phyloP scores from a whole-genome alignment of 768 basidiomycete genomes.

The Boletus fagicola region DNA sequence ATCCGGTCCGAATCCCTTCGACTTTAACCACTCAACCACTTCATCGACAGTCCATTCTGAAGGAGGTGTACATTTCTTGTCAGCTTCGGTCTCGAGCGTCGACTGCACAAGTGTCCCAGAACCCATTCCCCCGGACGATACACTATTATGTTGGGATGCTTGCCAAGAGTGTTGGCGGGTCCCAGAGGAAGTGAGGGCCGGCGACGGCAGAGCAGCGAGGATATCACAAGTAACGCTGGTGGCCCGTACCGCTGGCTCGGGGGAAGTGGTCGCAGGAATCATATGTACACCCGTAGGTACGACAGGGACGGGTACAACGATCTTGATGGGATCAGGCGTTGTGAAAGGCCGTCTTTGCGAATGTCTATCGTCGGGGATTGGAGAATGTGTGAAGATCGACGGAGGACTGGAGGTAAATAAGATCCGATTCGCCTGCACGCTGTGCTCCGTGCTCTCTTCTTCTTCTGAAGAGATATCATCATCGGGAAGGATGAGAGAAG shows the following conservation, averaged over 20 bases:
- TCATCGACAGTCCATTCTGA: conserved; percentile 85
- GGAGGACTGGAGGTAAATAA: conserved; percentile 18
- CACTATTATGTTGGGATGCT: conserved; percentile 45
- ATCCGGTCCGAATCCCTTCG: conserved; percentile 79
- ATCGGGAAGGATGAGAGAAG: conserved; percentile 37
- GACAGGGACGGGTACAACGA: conserved; percentile 27
- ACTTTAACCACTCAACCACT: conserved; percentile 84
- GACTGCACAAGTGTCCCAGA: conserved; percentile 23
- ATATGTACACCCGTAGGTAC: conserved; percentile 14
- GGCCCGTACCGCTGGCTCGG: conserved; percentile 19
- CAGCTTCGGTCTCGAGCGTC: conserved; percentile 18
- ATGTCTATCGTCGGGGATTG: conserved; percentile 14
- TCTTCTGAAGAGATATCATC: conserved; percentile 9
- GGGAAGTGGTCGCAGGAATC: conserved; percentile 26
- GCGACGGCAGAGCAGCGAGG: conserved; percentile 32
- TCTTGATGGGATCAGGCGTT: conserved; percentile 26
- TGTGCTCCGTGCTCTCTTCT: conserved; percentile 15
- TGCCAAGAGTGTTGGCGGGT: conserved; percentile 26
- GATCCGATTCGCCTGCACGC: conserved; percentile 17
- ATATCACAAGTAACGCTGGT: conserved; percentile 26
- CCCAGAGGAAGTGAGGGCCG: conserved; percentile 26
- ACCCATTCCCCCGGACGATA: conserved; percentile 29
- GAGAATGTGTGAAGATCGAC: conserved; percentile 22
- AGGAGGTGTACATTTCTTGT: conserved; percentile 45
- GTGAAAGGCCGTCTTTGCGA: conserved; percentile 26